phyloP scores from a whole-genome alignment of 2,329 filamentous ascomycete species.

The Colletotrichum abscissum region DNA sequence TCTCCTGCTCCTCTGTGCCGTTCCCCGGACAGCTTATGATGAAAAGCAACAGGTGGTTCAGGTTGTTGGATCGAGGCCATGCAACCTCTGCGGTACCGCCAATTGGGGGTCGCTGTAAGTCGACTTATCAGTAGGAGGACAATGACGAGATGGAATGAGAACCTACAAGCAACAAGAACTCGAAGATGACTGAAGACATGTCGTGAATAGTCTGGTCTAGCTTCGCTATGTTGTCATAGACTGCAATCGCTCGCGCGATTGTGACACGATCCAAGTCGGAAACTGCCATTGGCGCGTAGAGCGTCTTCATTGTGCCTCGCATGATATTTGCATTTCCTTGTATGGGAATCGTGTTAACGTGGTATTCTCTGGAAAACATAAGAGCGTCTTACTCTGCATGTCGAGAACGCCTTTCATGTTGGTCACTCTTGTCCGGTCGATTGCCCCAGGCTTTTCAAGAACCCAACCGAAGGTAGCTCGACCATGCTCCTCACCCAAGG shows the following conservation, averaged over 20 bases:
- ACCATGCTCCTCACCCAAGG: conserved; percentile 17
- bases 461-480: conserved; percentile 5
- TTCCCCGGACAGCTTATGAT: conserved; percentile 16
- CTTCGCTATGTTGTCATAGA: conserved; percentile 4
- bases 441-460: conserved; percentile 13
- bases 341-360: neutral
- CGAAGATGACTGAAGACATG: conserved; percentile 11
- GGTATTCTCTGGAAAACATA: neutral
- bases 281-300: conserved; percentile 24
- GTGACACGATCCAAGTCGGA: conserved; percentile 5
- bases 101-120: conserved; percentile 5
- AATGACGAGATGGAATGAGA: neutral
- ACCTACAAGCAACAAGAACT: conserved; percentile 17
- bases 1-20: conserved; percentile 13
- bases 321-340: conserved; percentile 6
- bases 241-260: neutral
- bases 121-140: neutral
- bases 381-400: conserved; percentile 4
- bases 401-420: conserved; percentile 24
- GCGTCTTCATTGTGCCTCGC: conserved; percentile 24
- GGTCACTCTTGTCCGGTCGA: conserved; percentile 18
- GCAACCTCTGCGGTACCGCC: conserved; percentile 16
- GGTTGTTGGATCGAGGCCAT: conserved; percentile 7
- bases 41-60: conserved; percentile 15
- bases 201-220: conserved; percentile 10